Evolutionary conservation across 2,329 filamentous ascomycete species (phyloP).

Genomic region (Aspergillus udagawae): DNA sequence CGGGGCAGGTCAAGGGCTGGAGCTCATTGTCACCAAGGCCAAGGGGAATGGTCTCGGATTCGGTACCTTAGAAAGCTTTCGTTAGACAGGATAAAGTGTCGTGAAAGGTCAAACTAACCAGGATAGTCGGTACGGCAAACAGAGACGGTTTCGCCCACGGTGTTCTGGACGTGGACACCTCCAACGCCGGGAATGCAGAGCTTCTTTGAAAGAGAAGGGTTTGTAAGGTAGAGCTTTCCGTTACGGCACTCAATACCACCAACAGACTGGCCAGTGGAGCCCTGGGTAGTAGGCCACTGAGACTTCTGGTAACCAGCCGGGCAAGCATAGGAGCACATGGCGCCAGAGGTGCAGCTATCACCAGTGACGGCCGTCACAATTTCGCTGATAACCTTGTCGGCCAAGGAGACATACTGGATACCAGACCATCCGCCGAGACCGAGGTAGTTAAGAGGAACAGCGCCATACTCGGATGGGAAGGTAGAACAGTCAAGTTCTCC

Average conservation of each 20-base stretch:
- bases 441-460: constrained; percentile 66
- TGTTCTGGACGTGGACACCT: constrained; percentile 71
- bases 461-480: constrained; percentile 80
- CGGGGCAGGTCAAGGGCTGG: constrained; percentile 69
- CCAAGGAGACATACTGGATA: constrained; percentile 62
- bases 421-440: constrained; percentile 72
- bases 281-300: constrained; percentile 81
- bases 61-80: constrained; percentile 51
- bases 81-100: background rate
- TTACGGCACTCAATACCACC: constrained; percentile 76
- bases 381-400: constrained; percentile 55
- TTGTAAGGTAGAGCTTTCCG: constrained; percentile 75
- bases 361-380: constrained; percentile 63
- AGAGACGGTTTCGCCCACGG: constrained; percentile 60
- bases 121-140: constrained; percentile 97
- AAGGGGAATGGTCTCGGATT: constrained; percentile 80
- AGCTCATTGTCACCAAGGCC: constrained; percentile 57
- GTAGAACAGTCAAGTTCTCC: constrained; percentile 65
- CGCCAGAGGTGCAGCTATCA: constrained; percentile 56
- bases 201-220: constrained; percentile 56
- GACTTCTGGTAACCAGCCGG: constrained; percentile 87
- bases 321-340: constrained; percentile 91
- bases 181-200: constrained; percentile 73
- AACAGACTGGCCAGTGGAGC: constrained; percentile 74
- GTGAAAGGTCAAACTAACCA: constrained; percentile 47